These are phyloP conservation scores for Nicotiana tomentosiformis DNA, from an alignment of 257 asterid genomes.

Conservation along the genomic window DNA sequence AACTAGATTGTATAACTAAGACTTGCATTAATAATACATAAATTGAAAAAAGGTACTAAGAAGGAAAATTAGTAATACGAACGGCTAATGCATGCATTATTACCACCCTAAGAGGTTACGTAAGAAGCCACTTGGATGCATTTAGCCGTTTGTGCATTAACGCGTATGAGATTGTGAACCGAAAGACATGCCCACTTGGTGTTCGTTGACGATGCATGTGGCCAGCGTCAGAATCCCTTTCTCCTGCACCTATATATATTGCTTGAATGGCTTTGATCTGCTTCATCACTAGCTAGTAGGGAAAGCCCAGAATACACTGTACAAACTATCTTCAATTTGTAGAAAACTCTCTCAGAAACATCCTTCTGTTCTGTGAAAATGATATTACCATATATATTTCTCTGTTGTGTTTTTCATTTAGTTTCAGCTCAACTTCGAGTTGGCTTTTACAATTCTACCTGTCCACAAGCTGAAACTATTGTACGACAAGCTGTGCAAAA, in stretches of 20 bases:
- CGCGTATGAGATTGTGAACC: neutral
- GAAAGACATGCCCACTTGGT: neutral
- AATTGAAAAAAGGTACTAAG: too few species aligned
- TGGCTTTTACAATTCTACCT: conserved; percentile 51
- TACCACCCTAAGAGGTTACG: too few species aligned
- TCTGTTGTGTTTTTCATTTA: conserved; percentile 24
- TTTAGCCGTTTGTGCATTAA: neutral
- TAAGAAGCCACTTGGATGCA: neutral
- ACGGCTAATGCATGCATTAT: too few species aligned
- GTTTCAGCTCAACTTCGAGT: conserved; percentile 42
- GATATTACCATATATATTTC: conserved; percentile 7
- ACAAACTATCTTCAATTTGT: neutral
- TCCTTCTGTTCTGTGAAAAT: conserved; percentile 18
- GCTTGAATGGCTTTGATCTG: neutral
- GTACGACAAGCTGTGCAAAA: conserved; percentile 42
- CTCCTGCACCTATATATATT: neutral
- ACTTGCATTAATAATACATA: too few species aligned
- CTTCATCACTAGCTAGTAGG: neutral
- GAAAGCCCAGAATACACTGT: too few species aligned
- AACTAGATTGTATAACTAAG: too few species aligned
- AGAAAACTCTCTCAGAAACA: neutral
- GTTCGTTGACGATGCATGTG: neutral
- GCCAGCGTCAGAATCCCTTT: neutral
- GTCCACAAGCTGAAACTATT: conserved; percentile 50
- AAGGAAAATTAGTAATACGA: too few species aligned